Base-by-base conservation (phyloP, 768 basidiomycete species). In the Pleurotus ostreatus region DNA sequence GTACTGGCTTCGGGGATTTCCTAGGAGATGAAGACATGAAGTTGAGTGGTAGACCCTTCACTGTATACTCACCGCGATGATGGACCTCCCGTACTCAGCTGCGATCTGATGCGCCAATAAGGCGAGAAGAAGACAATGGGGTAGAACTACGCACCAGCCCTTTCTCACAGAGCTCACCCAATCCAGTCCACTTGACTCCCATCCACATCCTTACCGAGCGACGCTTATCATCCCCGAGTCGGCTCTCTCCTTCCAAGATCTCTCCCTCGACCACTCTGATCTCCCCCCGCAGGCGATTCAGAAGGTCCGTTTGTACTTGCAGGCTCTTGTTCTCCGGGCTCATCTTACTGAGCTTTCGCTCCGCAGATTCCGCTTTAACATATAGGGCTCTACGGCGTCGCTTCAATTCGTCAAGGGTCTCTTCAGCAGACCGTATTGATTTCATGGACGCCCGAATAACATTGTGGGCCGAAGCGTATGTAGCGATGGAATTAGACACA, bases 321-420 rank as follows among this genome's bases (percentile, higher is more conserved):
- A 93, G 71, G 61, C 89, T 89, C 77, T 96, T 98, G 74, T 95
- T 84, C 68, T 94, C 92, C 0, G 89, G 79, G 60, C 80, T 81
- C 94, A 97, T 95, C 74, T 88, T 96, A 70, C 78, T 82, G 38
- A 98, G 79, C 67, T 95, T 96, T 75, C 80, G 89, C 61, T 96
- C 93, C 2, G 92, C 93, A 15, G 81, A 71, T 55, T 96, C 94
- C 0, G 93, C 89, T 59, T 88, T 88, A 22, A 79, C 70, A 8
- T 76, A 78, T 4, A 94, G 76, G 8, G 75, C 74, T 61, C 85
- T 84, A 51, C 93, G 77, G 15, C 87, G 80, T 12, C 85, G 81
- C 61, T 84, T 86, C 12, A 93, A 71, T 3, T 89, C 87, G 55
- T 91, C 91, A 2, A 97, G 79, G 2, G 73, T 76, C 66, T 98